Percentiles rank a stretch among this genome's conserved stretches.
Conservation (phyloP, 2,329 filamentous ascomycete species). For the Kalmusia sp. region DNA sequence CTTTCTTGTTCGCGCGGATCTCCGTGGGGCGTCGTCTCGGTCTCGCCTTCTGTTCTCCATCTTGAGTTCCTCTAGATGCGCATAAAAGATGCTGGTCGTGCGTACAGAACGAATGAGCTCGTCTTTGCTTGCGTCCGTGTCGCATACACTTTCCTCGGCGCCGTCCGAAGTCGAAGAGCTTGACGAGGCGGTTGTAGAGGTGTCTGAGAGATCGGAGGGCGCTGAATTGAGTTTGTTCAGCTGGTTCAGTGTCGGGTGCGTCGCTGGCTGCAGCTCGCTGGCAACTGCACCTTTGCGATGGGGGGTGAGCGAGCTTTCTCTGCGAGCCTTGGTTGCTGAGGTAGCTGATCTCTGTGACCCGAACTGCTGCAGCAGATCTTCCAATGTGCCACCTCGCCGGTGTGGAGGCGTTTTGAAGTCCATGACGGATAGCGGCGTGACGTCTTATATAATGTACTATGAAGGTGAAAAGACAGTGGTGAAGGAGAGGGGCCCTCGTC, state of each 20-base stretch:
- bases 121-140: slow-evolving; percentile 1
- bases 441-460: background rate
- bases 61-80: slow-evolving; percentile 34
- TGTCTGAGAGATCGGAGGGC: slow-evolving; percentile 7
- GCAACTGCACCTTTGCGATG: slow-evolving; percentile 1
- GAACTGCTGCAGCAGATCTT: slow-evolving; percentile 39
- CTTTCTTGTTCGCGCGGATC: slow-evolving; percentile 33
- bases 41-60: slow-evolving; percentile 39
- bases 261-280: background rate
- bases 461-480: background rate
- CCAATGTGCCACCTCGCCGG: slow-evolving; percentile 27
- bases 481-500: slow-evolving; percentile 7
- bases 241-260: slow-evolving; percentile 13
- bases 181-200: background rate
- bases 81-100: slow-evolving; percentile 14
- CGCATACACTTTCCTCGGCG: background rate
- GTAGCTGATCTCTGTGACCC: slow-evolving; percentile 36
- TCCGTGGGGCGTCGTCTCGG: slow-evolving; percentile 20
- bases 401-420: slow-evolving; percentile 30
- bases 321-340: slow-evolving; percentile 39
- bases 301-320: slow-evolving; percentile 17
- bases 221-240: slow-evolving; percentile 11
- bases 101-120: slow-evolving; percentile 20
- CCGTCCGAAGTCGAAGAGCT: background rate
- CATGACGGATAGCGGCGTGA: slow-evolving; percentile 23